Evolutionary conservation across 2,329 filamentous ascomycete species (phyloP), one percentile per base, ranked within the genome.

Genomic region (Cladosporium colombiae): DNA sequence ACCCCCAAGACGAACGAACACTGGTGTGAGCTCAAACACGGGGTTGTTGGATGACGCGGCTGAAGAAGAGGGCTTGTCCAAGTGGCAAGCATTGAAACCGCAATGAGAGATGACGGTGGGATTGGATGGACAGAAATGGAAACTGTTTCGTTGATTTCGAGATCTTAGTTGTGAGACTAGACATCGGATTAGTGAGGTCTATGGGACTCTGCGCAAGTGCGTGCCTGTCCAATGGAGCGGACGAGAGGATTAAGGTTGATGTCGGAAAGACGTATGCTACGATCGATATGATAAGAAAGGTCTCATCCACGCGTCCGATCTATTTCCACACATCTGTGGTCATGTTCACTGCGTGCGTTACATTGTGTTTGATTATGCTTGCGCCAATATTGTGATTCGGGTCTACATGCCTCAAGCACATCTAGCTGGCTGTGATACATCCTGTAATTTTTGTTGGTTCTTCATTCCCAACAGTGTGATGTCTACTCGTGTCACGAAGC

Each of bases 1-100:
- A 10, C 55, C 55, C 3, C 55, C 55, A 16, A 57, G 55, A 57
- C 31, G 55, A 21, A 57, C 55, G 21, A 57, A 57, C 6, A 57
- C 55, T 27, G 55, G 31, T 21, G 7, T 40, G 2, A 57, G 55
- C 21, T 57, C 55, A 11, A 11, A 57, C 6, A n/a, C 21, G 21
- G 55, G 55, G n/a, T 57, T 57, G 13, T n/a, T 57, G 55, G 55
- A 57, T 13, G 55, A 33, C 14, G 33, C 52, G 6, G 52, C 8
- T 23, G 52, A 55, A n/a, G 52, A 55, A 31, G 52, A 55, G n/a
- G 52, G 52, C 27, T 21, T 55, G 52, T 55, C 52, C 14, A 55
- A 55, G 52, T 55, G 52, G 52, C 52, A 55, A 13, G 52, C 52
- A 29, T 55, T 55, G 25, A 29, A 31, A 16, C 52, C 52, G 27